Conservation (phyloP, 306 rosid genomes). For the Malus domestica region DNA sequence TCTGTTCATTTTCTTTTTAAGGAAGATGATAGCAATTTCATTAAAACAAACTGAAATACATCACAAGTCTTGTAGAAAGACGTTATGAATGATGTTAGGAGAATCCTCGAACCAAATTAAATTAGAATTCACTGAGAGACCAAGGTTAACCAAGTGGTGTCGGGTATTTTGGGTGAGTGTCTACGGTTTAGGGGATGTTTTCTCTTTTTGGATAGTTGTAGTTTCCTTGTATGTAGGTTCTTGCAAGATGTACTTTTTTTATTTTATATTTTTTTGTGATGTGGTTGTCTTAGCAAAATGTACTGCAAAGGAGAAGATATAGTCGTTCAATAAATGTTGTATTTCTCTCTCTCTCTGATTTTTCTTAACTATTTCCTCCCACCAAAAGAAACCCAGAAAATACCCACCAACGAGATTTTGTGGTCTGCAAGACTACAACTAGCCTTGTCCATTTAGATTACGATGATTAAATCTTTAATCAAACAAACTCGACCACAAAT, state of each 20-base stretch:
- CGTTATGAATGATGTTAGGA: neutral
- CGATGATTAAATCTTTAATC: neutral
- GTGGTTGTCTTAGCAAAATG: neutral
- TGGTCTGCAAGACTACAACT: neutral
- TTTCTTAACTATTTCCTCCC: neutral
- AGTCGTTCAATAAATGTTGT: neutral
- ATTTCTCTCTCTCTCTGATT: neutral
- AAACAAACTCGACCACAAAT: neutral
- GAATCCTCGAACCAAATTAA: neutral
- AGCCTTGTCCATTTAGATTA: neutral
- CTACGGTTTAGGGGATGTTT: no score
- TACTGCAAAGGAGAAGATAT: neutral
- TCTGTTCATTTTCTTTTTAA: no score
- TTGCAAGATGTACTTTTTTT: no score
- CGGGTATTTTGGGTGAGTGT: no score
- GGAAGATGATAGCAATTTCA: neutral
- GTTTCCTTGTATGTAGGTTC: neutral
- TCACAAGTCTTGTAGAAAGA: neutral
- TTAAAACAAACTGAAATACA: neutral
- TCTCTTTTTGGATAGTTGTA: neutral
- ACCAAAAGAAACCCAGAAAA: no score
- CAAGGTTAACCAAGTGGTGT: no score
- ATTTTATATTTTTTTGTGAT: no score
- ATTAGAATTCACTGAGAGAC: no score
- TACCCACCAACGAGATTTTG: neutral